Conservation (phyloP, 1,284 basidiomycete genomes). For the Taiwanofungus camphoratus region DNA sequence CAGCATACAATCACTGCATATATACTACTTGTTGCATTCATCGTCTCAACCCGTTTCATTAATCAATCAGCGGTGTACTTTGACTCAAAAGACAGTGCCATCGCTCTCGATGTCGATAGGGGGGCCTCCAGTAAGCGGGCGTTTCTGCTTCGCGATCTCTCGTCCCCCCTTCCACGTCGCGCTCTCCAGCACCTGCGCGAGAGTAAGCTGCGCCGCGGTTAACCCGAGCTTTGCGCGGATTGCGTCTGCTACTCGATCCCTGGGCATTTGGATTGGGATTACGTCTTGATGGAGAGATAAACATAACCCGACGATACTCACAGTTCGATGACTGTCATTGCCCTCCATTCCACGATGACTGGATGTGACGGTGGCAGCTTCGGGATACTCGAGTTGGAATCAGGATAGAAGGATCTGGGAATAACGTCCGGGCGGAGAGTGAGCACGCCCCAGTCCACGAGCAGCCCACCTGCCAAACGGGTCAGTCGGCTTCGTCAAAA, state of each 20-base stretch:
- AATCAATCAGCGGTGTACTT: background rate
- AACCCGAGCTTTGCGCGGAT: constrained; percentile 59
- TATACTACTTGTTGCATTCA: too few species aligned
- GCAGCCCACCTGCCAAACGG: constrained; percentile 63
- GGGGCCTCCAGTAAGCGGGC: constrained; percentile 74
- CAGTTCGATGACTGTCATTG: constrained; percentile 90
- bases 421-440: constrained; percentile 49
- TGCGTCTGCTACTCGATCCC: constrained; percentile 74
- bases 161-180: constrained; percentile 96
- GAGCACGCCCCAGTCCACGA: constrained; percentile 81
- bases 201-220: constrained; percentile 44
- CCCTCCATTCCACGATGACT: constrained; percentile 93
- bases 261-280: constrained; percentile 26
- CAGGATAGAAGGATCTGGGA: constrained; percentile 35
- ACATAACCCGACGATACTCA: constrained; percentile 40
- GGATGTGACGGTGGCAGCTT: constrained; percentile 72
- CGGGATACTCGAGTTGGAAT: constrained; percentile 50
- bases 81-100: constrained; percentile 70
- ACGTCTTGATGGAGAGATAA: background rate
- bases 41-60: background rate
- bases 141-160: constrained; percentile 79
- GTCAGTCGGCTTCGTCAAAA: background rate
- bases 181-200: constrained; percentile 88
- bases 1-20: too few species aligned
- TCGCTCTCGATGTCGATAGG: constrained; percentile 86